phyloP scores from a whole-genome alignment of 2,329 filamentous ascomycete genomes.

The Colletotrichum sp. region DNA sequence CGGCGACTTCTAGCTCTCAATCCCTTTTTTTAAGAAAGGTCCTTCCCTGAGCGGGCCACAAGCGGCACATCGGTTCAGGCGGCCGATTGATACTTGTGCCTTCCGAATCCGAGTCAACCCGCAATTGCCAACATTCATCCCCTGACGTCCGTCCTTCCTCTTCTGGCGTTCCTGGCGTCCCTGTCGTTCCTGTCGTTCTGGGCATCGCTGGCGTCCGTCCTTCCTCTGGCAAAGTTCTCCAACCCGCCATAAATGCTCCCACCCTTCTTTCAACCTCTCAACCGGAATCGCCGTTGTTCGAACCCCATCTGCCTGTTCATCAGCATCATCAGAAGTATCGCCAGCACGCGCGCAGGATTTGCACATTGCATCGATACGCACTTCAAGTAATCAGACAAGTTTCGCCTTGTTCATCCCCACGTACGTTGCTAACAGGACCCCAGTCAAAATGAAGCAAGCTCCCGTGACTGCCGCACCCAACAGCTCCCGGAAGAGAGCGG shows the following conservation, averaged over 20 bases:
- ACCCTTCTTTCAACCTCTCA: neutral
- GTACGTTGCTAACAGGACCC: neutral
- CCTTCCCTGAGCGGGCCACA: neutral
- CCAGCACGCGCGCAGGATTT: neutral
- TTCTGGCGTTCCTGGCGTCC: neutral
- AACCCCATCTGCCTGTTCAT: neutral
- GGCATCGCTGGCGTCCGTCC: neutral
- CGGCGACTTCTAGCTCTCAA: too few species aligned
- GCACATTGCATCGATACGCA: neutral
- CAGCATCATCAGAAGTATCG: neutral
- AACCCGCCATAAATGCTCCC: neutral
- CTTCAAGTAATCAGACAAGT: neutral
- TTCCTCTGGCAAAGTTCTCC: neutral
- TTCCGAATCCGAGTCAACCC: accelerated
- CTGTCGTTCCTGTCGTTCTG: neutral
- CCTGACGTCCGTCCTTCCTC: neutral
- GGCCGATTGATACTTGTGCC: neutral
- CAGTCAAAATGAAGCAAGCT: neutral
- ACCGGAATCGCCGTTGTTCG: neutral
- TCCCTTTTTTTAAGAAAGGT: neutral
- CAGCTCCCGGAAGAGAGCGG: neutral
- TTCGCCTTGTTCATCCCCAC: neutral
- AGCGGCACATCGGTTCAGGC: neutral
- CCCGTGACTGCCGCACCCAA: neutral
- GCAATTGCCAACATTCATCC: neutral